A percentile compares a stretch with the other conserved stretches of the same genome.
These are phyloP conservation scores for Ophiostoma angusticollis DNA, from an alignment of 2,329 filamentous ascomycete genomes.

Conservation along the genomic window DNA sequence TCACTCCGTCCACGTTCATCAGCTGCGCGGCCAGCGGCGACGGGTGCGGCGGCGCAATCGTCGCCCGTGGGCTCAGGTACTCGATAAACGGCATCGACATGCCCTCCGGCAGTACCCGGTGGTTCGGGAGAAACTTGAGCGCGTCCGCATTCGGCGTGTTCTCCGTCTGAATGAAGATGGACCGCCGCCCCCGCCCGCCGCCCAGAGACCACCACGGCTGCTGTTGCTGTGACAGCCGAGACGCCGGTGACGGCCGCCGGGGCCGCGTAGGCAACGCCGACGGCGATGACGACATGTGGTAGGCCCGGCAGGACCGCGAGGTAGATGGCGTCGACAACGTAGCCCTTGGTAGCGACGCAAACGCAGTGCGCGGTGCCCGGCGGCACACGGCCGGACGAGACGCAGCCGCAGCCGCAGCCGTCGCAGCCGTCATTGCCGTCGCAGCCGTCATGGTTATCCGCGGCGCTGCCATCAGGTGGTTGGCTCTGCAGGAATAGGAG, in stretches of 20 bases:
- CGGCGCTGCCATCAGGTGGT: neutral
- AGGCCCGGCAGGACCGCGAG: neutral
- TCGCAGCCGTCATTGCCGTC: neutral
- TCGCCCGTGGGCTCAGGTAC: constrained; percentile 79
- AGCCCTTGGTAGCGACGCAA: constrained; percentile 5
- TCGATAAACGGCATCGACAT: constrained; percentile 73
- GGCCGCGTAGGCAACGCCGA: constrained; percentile 17
- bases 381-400: constrained; percentile 13
- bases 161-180: constrained; percentile 97
- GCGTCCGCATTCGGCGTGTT: constrained; percentile 89
- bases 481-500: no score
- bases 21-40: constrained; percentile 84
- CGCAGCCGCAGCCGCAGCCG: constrained; percentile 11
- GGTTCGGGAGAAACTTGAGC: constrained; percentile 90
- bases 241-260: constrained; percentile 16
- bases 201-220: constrained; percentile 9
- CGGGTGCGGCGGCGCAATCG: constrained; percentile 75
- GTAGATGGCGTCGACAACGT: neutral
- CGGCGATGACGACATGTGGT: constrained; percentile 6
- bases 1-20: constrained; percentile 90
- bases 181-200: constrained; percentile 38
- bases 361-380: constrained; percentile 7
- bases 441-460: constrained; percentile 10
- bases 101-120: constrained; percentile 63
- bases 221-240: constrained; percentile 15